Evolutionary conservation across 352 stramenopile species (phyloP).

Genomic region (Phytophthora colocasiae): DNA sequence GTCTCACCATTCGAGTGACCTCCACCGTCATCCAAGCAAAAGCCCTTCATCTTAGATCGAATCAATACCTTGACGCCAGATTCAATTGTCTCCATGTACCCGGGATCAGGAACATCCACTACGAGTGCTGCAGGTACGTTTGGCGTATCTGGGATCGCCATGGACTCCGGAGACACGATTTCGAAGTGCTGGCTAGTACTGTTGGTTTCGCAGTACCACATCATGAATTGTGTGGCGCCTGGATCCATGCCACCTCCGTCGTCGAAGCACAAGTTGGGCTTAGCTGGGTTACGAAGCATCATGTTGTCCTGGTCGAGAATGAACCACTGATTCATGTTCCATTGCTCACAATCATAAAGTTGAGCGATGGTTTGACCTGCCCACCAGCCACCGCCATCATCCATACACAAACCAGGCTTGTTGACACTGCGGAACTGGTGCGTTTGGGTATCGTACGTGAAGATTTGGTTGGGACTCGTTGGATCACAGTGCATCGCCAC

Average conservation of each 20-base stretch:
- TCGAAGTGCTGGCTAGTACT: slow-evolving; percentile 34
- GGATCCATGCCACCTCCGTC: slow-evolving; percentile 23
- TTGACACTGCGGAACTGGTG: slow-evolving; percentile 18
- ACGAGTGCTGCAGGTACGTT: not conserved
- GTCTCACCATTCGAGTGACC: slow-evolving; percentile 26
- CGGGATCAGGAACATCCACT: not conserved
- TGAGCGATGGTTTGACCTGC: slow-evolving; percentile 20
- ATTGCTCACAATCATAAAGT: slow-evolving; percentile 26
- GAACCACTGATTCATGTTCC: slow-evolving; percentile 34
- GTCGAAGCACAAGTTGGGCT: slow-evolving; percentile 41
- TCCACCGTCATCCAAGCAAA: slow-evolving; percentile 44
- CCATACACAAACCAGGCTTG: slow-evolving; percentile 24
- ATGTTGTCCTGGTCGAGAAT: slow-evolving; percentile 31
- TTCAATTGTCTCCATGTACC: slow-evolving; percentile 11
- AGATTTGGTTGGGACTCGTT: slow-evolving; percentile 32
- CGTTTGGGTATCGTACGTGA: slow-evolving; percentile 28
- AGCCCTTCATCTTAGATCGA: slow-evolving; percentile 18
- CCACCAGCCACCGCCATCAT: slow-evolving; percentile 27
- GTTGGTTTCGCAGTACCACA: slow-evolving; percentile 24
- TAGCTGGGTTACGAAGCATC: slow-evolving; percentile 39
- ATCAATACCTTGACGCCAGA: slow-evolving; percentile 20
- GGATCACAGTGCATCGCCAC: slow-evolving; percentile 24
- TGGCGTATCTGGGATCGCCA: not conserved
- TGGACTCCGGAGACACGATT: slow-evolving; percentile 15
- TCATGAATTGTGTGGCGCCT: slow-evolving; percentile 6